Evolutionary conservation across 352 stramenopile genomes (phyloP).

Genomic region (Globisporangium mamillatum): DNA sequence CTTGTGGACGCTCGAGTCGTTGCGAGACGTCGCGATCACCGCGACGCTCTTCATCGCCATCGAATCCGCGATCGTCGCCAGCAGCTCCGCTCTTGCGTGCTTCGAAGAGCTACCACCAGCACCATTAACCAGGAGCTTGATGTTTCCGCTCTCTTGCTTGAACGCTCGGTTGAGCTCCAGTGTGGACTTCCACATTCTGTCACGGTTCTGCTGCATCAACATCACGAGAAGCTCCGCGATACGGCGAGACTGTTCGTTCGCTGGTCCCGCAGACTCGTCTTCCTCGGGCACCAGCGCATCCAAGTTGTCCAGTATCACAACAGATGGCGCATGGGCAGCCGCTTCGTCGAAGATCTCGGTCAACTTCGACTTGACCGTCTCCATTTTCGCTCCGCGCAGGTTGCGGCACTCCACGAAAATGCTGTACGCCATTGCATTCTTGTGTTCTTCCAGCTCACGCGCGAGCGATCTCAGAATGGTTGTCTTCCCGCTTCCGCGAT

Average conservation of each 20-base stretch:
- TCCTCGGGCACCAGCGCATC: conserved; percentile 81
- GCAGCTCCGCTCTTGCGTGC: conserved; percentile 29
- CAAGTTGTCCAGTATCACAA: conserved; percentile 83
- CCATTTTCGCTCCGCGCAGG: conserved; percentile 85
- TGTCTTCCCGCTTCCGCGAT: conserved; percentile 76
- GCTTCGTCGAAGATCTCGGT: conserved; percentile 57
- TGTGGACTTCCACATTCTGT: conserved; percentile 61
- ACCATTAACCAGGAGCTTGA: conserved; percentile 21
- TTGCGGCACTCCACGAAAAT: conserved; percentile 63
- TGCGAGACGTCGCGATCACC: conserved; percentile 54
- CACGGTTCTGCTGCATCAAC: conserved; percentile 46
- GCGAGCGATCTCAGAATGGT: conserved; percentile 55
- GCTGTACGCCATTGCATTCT: conserved; percentile 37
- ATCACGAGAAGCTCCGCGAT: conserved; percentile 75
- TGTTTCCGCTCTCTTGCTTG: conserved; percentile 33
- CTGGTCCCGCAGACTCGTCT: conserved; percentile 60
- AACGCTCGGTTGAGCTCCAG: conserved; percentile 54
- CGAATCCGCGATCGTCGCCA: conserved; percentile 44
- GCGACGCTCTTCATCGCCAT: conserved; percentile 70
- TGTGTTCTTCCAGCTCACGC: conserved; percentile 31
- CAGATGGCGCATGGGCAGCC: conserved; percentile 36
- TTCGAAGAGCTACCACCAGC: conserved; percentile 13
- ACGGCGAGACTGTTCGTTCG: conserved; percentile 85
- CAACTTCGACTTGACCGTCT: conserved; percentile 69
- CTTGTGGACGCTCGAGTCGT: conserved; percentile 68